These are phyloP conservation scores for Astraeus odoratus DNA, from an alignment of 768 basidiomycete genomes.

Conservation along the genomic window DNA sequence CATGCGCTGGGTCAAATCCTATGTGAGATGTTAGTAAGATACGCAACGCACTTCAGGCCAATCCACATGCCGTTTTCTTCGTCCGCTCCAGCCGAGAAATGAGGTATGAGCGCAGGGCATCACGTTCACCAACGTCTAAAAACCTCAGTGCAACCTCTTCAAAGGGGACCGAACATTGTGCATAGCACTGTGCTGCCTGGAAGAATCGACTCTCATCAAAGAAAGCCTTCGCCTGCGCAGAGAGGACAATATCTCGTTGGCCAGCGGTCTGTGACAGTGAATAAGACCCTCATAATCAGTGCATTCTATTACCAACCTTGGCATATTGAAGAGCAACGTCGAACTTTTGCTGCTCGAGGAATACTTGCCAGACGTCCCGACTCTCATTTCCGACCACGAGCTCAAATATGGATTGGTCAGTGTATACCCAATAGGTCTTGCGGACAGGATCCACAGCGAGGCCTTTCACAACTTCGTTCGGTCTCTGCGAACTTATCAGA, in stretches of 20 bases:
- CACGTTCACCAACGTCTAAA: constrained; percentile 82
- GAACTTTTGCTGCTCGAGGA: constrained; percentile 69
- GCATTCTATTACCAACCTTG: constrained; percentile 45
- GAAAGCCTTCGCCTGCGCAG: constrained; percentile 73
- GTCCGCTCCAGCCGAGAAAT: constrained; percentile 82
- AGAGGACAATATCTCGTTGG: constrained; percentile 82
- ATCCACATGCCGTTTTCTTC: constrained; percentile 60
- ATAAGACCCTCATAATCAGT: not conserved
- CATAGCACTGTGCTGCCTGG: constrained; percentile 87
- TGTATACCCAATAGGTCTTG: constrained; percentile 92
- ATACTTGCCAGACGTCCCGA: constrained; percentile 91
- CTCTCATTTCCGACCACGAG: constrained; percentile 82
- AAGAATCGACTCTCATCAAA: constrained; percentile 80
- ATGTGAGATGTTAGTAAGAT: not conserved
- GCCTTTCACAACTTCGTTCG: constrained; percentile 64
- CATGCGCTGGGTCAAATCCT: constrained; percentile 94
- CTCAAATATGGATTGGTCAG: constrained; percentile 84
- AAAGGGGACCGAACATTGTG: constrained; percentile 80
- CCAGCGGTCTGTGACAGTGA: constrained; percentile 55
- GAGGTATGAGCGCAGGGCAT: constrained; percentile 85
- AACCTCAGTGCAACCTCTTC: constrained; percentile 92
- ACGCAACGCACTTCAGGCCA: not conserved
- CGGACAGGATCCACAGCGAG: constrained; percentile 80
- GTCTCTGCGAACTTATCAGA: constrained; percentile 46
- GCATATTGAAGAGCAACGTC: constrained; percentile 77